phyloP scores from a whole-genome alignment of 2,329 filamentous ascomycete species.

The Neonectria hederae region DNA sequence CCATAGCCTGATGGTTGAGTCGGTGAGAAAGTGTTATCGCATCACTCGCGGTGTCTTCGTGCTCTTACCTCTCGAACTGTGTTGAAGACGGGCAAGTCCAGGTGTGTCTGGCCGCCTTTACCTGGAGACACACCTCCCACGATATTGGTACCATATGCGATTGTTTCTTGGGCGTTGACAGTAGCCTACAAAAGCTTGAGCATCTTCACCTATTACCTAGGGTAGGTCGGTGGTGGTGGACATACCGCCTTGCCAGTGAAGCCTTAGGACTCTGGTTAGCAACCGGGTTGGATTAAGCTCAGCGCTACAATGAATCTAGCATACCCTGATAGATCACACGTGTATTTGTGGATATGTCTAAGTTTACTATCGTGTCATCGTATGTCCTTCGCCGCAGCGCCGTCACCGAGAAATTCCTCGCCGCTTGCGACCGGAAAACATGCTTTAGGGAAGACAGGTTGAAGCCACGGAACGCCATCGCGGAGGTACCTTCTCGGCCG shows the following conservation, averaged over 20 bases:
- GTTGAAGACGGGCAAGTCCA: conserved; percentile 49
- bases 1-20: conserved; percentile 44
- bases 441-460: neutral
- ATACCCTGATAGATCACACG: conserved; percentile 23
- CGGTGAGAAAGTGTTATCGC: neutral
- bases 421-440: neutral
- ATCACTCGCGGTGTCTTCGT: neutral
- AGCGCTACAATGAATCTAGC: neutral
- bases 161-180: conserved; percentile 50
- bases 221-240: neutral
- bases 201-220: neutral
- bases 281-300: neutral
- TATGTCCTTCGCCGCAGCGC: neutral
- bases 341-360: conserved; percentile 13
- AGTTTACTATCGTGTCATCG: conserved; percentile 13
- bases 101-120: conserved; percentile 47
- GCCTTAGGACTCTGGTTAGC: conserved; percentile 38
- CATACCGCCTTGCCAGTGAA: conserved; percentile 52
- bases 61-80: conserved; percentile 46
- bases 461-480: neutral
- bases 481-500: neutral
- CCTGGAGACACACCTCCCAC: conserved; percentile 52
- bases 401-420: neutral
- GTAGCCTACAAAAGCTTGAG: conserved; percentile 44
- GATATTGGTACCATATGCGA: conserved; percentile 50